phyloP scores from a whole-genome alignment of 176 grass and related monocot genomes.

The Ensete glaucum region DNA sequence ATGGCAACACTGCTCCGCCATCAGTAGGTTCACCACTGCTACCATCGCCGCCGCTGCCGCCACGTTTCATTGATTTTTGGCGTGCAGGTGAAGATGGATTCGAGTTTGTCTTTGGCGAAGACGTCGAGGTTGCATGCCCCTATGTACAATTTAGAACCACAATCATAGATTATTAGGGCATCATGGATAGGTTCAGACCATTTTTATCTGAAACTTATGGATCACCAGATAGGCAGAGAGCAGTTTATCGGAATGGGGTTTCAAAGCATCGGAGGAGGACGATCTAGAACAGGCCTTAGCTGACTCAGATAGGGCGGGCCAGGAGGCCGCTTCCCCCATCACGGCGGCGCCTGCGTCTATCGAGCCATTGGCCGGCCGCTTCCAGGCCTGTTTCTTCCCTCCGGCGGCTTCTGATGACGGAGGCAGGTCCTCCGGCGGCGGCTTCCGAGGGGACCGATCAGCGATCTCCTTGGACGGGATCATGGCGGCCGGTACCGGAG shows the following conservation, averaged over 20 bases:
- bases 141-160: neutral
- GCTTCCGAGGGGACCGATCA: neutral
- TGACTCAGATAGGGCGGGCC: constrained; percentile 59
- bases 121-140: neutral
- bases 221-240: constrained; percentile 24
- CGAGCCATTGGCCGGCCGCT: constrained; percentile 36
- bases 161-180: neutral
- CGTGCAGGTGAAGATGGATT: neutral
- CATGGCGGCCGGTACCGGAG: neutral
- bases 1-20: neutral
- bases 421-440: constrained; percentile 20
- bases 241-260: neutral
- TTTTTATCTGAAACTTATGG: neutral
- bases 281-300: constrained; percentile 31
- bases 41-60: constrained; percentile 17
- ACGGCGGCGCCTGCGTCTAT: constrained; percentile 15
- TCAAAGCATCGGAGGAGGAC: constrained; percentile 22
- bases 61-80: constrained; percentile 29
- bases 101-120: neutral
- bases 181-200: neutral
- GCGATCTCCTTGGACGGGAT: neutral
- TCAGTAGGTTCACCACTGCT: neutral
- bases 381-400: constrained; percentile 54
- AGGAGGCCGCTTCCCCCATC: constrained; percentile 46
- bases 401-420: constrained; percentile 2